Conservation (phyloP, 441 rosid genomes). For the Gossypium davidsonii region DNA sequence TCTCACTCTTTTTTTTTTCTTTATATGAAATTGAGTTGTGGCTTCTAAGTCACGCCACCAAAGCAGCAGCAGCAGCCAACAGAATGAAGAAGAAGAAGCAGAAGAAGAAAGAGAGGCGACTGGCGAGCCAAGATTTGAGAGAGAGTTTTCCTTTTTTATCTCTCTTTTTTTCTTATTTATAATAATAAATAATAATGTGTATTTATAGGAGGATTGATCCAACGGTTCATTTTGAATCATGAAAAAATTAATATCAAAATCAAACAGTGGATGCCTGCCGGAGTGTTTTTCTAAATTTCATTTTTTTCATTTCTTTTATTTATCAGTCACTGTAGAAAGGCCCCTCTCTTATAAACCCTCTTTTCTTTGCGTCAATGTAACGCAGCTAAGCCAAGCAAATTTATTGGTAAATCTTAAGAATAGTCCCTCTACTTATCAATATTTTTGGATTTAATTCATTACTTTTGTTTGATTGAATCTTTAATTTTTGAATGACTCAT, state of each 20-base stretch:
- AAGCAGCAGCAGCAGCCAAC: neutral
- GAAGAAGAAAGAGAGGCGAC: neutral
- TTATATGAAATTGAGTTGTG: neutral
- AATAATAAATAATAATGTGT: neutral
- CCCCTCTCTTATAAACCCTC: too few species aligned
- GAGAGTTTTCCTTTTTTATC: neutral
- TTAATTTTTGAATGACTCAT: too few species aligned
- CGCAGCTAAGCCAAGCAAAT: too few species aligned
- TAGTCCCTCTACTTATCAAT: too few species aligned
- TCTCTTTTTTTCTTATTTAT: neutral
- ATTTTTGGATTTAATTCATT: too few species aligned
- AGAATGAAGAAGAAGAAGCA: neutral
- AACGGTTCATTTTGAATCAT: constrained; percentile 9
- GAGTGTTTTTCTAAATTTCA: too few species aligned
- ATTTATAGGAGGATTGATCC: neutral
- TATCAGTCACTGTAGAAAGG: too few species aligned
- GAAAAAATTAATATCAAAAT: neutral
- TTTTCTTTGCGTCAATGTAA: too few species aligned
- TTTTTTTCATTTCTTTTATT: too few species aligned
- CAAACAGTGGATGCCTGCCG: neutral
- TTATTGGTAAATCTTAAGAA: too few species aligned
- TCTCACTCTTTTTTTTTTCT: constrained; percentile 1
- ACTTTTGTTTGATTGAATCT: too few species aligned
- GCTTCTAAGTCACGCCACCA: neutral
- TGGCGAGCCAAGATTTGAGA: neutral